Base-by-base conservation (phyloP, 495 filamentous ascomycete species). In the Xylaria flabelliformis region DNA sequence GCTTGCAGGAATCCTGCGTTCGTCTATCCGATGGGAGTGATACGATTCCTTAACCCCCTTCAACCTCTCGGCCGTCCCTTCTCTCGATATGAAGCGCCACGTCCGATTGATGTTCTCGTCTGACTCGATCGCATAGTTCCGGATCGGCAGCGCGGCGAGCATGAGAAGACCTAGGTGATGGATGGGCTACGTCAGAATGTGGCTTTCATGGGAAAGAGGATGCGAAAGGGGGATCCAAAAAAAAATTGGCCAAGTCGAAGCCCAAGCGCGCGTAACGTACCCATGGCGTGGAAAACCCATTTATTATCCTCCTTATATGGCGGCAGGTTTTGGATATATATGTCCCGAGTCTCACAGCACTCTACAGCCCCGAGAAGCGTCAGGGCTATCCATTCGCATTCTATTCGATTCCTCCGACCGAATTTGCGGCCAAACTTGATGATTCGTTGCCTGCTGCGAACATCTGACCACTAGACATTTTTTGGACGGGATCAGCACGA, bases 271-370 rank as follows among this genome's bases (percentile, higher is more conserved):
- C 6, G 21, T 3, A 24, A 55, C 48, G 26, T 46, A 69, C 66
- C 66, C 46, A 69, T 21, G 10, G 51, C 66, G 26, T 59, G 66
- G 51, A 29, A 69, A 32, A 69, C 3, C 66, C 66, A 69, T 8
- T 17, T 5, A 26, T 56, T 4, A 17, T 6, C 17, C 53, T 29
- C 10, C 5, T 6, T 29, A 2, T 2, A 0, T 13, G 53, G 53
- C 6, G 53, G 53, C 12, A 56, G 53, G 8, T 17, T 12, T 56
- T 56, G n/a, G 26, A 51, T n/a, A 34, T 51, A 53, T 4, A 0
- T 8, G 2, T 66, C 8, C 3, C 7, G 13, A 7, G 13, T 24
- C 17, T 13, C 1, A 1, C 0, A 7, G 34, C 36, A 56, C 21
- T 1, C 0, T 29, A 29, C 7, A 67, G 9, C 48, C 19, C 2